Percentiles rank a stretch among this genome's conserved stretches.
phyloP scores from a whole-genome alignment of 1,284 basidiomycete genomes.

The Ganoderma sinense region DNA sequence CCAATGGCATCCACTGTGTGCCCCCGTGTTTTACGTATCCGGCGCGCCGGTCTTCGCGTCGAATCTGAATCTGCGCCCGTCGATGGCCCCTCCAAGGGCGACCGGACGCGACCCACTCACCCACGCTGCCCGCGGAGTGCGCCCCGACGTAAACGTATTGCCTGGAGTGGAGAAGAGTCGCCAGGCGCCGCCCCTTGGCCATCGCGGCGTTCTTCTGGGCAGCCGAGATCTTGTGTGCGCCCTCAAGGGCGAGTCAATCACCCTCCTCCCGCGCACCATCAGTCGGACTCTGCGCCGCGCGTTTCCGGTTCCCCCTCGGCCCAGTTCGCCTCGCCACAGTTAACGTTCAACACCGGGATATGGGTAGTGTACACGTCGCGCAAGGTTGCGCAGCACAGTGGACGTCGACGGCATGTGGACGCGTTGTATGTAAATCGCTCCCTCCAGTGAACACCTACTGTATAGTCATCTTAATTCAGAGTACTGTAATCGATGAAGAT shows the following conservation, averaged over 20 bases:
- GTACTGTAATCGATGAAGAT: neutral
- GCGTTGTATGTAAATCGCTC: neutral
- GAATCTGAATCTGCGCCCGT: constrained; percentile 1
- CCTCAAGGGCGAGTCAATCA: neutral
- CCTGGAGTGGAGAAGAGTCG: neutral
- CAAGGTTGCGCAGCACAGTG: neutral
- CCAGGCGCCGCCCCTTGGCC: neutral
- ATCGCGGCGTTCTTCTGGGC: neutral
- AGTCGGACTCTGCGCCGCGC: neutral
- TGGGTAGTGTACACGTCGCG: neutral
- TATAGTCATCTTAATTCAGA: neutral
- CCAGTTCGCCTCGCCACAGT: neutral
- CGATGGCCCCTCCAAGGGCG: neutral
- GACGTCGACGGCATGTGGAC: neutral
- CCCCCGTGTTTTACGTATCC: neutral
- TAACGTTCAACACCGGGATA: neutral
- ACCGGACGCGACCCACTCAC: neutral
- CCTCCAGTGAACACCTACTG: neutral
- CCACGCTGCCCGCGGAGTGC: neutral
- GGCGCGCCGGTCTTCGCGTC: neutral
- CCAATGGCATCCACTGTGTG: neutral
- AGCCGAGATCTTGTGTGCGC: constrained; percentile 6
- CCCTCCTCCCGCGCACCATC: neutral
- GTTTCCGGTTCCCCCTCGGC: neutral
- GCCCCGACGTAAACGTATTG: neutral